A percentile compares a stretch with the other conserved stretches of the same genome.
Conservation (phyloP, 768 basidiomycete species). For the Trametes sanguinea region DNA sequence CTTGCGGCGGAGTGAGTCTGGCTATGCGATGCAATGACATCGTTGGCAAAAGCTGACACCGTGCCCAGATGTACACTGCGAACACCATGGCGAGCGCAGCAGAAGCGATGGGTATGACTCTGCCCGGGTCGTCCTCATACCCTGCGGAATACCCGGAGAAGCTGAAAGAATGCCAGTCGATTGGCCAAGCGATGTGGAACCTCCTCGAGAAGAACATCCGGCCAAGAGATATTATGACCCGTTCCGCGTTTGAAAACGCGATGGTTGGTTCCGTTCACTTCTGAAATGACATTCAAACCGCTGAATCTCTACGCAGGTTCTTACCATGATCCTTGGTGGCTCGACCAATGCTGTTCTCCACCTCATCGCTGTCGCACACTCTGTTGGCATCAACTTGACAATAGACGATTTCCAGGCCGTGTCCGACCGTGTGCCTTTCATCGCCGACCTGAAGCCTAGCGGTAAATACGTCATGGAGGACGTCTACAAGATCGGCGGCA, state of each 20-base stretch:
- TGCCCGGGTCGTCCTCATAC: slow-evolving; percentile 96
- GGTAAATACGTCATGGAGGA: slow-evolving; percentile 99
- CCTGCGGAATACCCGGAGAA: slow-evolving; percentile 94
- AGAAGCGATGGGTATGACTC: slow-evolving; percentile 94
- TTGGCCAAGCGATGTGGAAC: slow-evolving; percentile 83
- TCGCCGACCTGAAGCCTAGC: slow-evolving; percentile 95
- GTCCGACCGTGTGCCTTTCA: slow-evolving; percentile 90
- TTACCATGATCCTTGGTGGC: slow-evolving; percentile 96
- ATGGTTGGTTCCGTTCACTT: slow-evolving; percentile 57
- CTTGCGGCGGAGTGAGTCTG: slow-evolving; percentile 88
- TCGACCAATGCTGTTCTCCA: slow-evolving; percentile 98
- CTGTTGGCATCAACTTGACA: slow-evolving; percentile 84
- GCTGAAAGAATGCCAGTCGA: slow-evolving; percentile 73
- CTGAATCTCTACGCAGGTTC: slow-evolving; percentile 52
- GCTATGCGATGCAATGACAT: background rate
- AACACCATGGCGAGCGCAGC: slow-evolving; percentile 98
- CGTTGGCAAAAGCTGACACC: slow-evolving; percentile 4
- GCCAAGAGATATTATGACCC: slow-evolving; percentile 96
- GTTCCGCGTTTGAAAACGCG: slow-evolving; percentile 95
- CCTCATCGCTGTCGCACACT: slow-evolving; percentile 95
- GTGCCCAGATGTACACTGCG: slow-evolving; percentile 87
- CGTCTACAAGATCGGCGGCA: slow-evolving; percentile 92
- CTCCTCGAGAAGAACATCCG: slow-evolving; percentile 90
- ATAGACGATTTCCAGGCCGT: slow-evolving; percentile 94
- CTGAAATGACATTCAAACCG: background rate